These are phyloP conservation scores for Gossypioides kirkii DNA, from an alignment of 345 rosid species.

Conservation along the genomic window DNA sequence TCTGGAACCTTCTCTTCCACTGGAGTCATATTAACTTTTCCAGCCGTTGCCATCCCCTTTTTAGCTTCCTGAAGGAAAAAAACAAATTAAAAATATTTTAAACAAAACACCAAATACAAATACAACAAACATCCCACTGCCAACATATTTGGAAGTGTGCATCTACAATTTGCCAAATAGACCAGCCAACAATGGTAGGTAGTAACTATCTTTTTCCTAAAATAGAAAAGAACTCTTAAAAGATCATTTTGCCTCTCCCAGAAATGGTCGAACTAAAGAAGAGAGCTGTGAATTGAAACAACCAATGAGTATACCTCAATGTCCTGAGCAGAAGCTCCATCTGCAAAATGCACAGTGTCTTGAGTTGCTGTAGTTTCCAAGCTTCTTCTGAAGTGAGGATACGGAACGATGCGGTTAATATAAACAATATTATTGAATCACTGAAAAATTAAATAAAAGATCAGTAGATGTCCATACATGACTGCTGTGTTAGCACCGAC, in stretches of 20 bases:
- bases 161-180: neutral
- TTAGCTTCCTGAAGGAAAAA: conserved; percentile 48
- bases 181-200: neutral
- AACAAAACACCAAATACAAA: neutral
- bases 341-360: conserved; percentile 31
- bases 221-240: neutral
- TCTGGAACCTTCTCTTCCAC: conserved; percentile 59
- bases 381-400: conserved; percentile 31
- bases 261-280: neutral
- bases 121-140: neutral
- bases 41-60: conserved; percentile 47
- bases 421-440: neutral
- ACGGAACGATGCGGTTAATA: conserved; percentile 7
- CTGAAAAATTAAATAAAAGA: conserved; percentile 11
- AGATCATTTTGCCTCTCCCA: neutral
- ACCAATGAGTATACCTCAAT: conserved; percentile 46
- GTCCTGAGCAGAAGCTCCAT: conserved; percentile 48
- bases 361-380: conserved; percentile 37
- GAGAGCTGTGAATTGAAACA: neutral
- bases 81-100: neutral
- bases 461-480: conserved; percentile 35
- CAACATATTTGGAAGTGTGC: neutral
- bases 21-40: conserved; percentile 48
- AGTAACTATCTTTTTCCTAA: neutral
- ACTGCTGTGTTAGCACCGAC: conserved; percentile 37